Evolutionary conservation across 495 filamentous ascomycete species (phyloP), one percentile per base, ranked within the genome.

Genomic region (Aspergillus asperescens): DNA sequence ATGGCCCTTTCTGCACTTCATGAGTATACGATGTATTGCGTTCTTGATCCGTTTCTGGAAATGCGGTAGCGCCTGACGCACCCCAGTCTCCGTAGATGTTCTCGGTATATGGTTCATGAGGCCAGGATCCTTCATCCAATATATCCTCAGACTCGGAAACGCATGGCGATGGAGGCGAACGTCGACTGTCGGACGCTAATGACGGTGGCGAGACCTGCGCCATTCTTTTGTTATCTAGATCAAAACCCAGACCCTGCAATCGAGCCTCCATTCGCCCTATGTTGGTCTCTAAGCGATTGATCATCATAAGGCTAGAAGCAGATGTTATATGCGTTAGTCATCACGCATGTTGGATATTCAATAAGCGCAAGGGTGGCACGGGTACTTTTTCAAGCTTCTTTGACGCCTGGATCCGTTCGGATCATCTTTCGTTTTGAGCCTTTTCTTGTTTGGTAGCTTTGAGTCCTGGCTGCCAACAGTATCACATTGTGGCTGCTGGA

Each of bases 351-450:
- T n/a, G 31, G 1, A 41, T 39, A 31, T 20, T 3, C 1, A 20
- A 4, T 18, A 15, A 31, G 10, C n/a, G 34, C n/a, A 7, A 35
- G 31, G 35, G 48, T n/a, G 13, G 16, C 32, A 24, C 12, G 27
- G 16, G 27, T 52, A 52, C 49, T 52, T 52, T 12, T 52, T 52
- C 13, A 44, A 25, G 22, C 37, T 52, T 35, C 49, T 42, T 27
- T 32, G 35, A 32, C 49, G 38, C n/a, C 49, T 42, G 19, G 42
- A 52, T 8, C 27, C 28, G 8, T 37, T 52, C 40, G n/a, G 23
- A 22, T 35, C 49, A 20, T 40, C 18, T 16, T 25, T 19, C 5
- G 29, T 44, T 39, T 44, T 52, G 12, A 18, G 29, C 4, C 27
- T 43, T 19, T 44, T 49, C 7, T 28, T 43, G 20, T 9, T 32